A percentile compares a stretch with the other conserved stretches of the same genome.
Evolutionary conservation across 2,329 filamentous ascomycete species (phyloP).

Genomic region (Colletotrichum abscissum): DNA sequence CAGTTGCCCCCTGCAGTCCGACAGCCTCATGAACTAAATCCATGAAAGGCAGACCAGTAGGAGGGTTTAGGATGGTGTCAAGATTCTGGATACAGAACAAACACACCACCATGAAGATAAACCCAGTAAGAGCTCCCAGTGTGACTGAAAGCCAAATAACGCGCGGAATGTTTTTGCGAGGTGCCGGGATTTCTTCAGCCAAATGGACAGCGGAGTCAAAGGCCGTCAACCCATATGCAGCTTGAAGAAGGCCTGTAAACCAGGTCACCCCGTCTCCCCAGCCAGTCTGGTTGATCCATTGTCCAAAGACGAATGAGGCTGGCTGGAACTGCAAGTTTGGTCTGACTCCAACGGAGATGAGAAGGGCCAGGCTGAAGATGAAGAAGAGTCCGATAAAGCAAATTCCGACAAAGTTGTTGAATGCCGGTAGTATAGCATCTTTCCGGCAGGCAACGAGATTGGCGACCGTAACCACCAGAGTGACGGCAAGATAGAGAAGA

Average conservation of each 20-base stretch:
- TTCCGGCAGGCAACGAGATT: neutral
- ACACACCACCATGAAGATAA: slow-evolving; percentile 64
- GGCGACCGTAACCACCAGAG: neutral
- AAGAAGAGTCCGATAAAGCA: neutral
- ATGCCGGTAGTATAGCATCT: neutral
- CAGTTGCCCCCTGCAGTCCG: neutral
- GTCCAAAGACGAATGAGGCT: slow-evolving; percentile 62
- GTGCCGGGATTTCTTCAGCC: slow-evolving; percentile 66
- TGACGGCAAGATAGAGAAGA: neutral
- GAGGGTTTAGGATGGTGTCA: slow-evolving; percentile 51
- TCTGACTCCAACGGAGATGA: slow-evolving; percentile 62
- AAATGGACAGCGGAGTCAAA: slow-evolving; percentile 70
- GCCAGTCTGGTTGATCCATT: slow-evolving; percentile 61
- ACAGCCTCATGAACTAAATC: neutral
- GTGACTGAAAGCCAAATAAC: slow-evolving; percentile 36
- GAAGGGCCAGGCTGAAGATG: slow-evolving; percentile 44
- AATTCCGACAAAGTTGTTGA: neutral
- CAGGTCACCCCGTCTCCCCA: slow-evolving; percentile 67
- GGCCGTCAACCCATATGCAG: slow-evolving; percentile 66
- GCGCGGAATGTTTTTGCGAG: slow-evolving; percentile 44
- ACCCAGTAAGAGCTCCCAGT: slow-evolving; percentile 59
- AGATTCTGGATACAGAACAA: slow-evolving; percentile 62
- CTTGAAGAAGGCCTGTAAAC: slow-evolving; percentile 68
- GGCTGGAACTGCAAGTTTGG: slow-evolving; percentile 58
- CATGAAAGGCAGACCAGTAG: slow-evolving; percentile 50